Conservation (phyloP, 805 yeast genomes). For the Lipomyces orientalis region DNA sequence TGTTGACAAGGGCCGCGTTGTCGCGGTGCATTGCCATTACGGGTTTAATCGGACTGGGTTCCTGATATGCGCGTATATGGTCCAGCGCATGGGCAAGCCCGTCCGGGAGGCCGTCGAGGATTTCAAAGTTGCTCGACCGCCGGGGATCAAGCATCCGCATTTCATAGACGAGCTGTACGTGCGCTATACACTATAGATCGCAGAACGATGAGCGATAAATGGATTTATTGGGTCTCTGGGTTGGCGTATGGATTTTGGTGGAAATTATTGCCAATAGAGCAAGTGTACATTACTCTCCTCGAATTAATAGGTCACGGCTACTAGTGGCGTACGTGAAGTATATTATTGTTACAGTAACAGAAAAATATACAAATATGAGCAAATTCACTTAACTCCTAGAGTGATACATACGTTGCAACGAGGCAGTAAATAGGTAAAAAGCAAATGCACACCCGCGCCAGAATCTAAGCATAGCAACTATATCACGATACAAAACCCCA, state of each 20-base stretch:
- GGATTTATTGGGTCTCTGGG: background rate
- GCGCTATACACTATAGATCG: slow-evolving; percentile 50
- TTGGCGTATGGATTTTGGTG: slow-evolving; percentile 1
- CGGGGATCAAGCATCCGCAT: slow-evolving; percentile 80
- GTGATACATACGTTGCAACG: background rate
- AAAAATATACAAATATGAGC: background rate
- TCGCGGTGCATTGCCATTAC: slow-evolving; percentile 78
- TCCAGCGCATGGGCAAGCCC: slow-evolving; percentile 63
- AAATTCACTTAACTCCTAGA: background rate
- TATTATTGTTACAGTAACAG: background rate
- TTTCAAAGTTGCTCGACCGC: slow-evolving; percentile 61
- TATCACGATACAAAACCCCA: background rate
- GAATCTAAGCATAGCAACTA: background rate
- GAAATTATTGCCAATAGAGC: too few relatives aligned
- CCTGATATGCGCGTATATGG: slow-evolving; percentile 69
- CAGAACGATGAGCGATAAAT: background rate
- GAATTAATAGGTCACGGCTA: background rate
- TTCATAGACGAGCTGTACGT: slow-evolving; percentile 74
- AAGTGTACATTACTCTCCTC: background rate
- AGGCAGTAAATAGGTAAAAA: background rate
- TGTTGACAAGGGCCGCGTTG: slow-evolving; percentile 42
- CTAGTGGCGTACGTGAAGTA: background rate
- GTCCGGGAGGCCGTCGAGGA: slow-evolving; percentile 69
- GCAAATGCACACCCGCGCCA: slow-evolving; percentile 4
- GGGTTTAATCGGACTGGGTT: slow-evolving; percentile 83